Evolutionary conservation across 345 rosid genomes (phyloP).

Genomic region (Moricandia arvensis): DNA sequence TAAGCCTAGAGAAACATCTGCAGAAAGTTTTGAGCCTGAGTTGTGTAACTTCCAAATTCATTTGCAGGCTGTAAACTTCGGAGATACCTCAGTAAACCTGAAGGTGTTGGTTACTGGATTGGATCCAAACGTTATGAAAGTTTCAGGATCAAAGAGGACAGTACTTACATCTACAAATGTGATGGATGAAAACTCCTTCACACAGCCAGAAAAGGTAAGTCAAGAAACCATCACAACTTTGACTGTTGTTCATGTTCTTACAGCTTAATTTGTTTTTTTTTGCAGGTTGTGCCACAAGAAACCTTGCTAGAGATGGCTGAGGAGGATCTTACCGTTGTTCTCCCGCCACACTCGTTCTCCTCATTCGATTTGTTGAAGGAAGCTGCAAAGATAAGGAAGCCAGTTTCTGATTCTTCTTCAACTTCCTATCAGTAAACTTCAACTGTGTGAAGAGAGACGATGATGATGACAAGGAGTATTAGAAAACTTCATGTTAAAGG

Average conservation of each 20-base stretch:
- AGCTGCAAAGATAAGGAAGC: conserved; percentile 39
- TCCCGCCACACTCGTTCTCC: conserved; percentile 67
- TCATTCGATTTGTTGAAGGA: conserved; percentile 67
- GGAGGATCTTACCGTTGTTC: conserved; percentile 48
- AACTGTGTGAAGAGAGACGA: conserved; percentile 35
- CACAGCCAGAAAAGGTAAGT: conserved; percentile 51
- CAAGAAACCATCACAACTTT: no score
- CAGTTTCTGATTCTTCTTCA: conserved; percentile 36
- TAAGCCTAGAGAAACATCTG: background rate
- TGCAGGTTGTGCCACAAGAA: conserved; percentile 49
- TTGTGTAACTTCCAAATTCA: background rate
- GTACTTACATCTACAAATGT: conserved; percentile 59
- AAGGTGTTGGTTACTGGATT: conserved; percentile 54
- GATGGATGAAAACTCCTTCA: conserved; percentile 87
- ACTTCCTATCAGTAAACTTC: conserved; percentile 38
- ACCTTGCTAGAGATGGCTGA: conserved; percentile 44
- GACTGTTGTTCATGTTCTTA: no score
- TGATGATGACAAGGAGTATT: background rate
- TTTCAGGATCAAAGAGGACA: conserved; percentile 60
- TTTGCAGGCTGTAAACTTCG: conserved; percentile 77
- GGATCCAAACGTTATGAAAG: conserved; percentile 45
- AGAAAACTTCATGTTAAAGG: background rate
- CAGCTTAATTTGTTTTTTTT: no score
- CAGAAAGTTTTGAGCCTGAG: background rate
- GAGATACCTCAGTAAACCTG: conserved; percentile 50